These are phyloP conservation scores for Dimocarpus longan DNA, from an alignment of 345 rosid species.

Conservation along the genomic window DNA sequence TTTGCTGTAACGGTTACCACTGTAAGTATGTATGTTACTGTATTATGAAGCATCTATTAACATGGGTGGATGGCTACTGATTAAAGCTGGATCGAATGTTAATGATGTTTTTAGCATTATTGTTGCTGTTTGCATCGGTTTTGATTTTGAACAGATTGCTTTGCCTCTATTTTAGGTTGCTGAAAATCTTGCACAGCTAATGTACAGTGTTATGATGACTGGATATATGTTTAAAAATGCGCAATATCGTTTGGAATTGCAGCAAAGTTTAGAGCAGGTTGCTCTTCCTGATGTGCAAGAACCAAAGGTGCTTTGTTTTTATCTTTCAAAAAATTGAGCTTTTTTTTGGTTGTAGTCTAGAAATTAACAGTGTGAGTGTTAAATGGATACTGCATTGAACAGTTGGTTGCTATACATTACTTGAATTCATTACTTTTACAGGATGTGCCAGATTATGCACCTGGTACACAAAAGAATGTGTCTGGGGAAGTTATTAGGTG, in stretches of 20 bases:
- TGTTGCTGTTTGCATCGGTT: slow-evolving; percentile 12
- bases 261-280: slow-evolving; percentile 87
- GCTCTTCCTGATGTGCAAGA: slow-evolving; percentile 83
- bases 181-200: slow-evolving; percentile 96
- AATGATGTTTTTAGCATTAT: background rate
- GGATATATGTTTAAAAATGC: slow-evolving; percentile 98
- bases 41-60: background rate
- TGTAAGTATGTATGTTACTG: slow-evolving; percentile 56
- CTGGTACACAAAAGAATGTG: slow-evolving; percentile 92
- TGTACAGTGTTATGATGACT: slow-evolving; percentile 96
- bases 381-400: slow-evolving; percentile 2
- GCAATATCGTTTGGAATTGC: slow-evolving; percentile 87
- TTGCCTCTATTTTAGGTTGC: slow-evolving; percentile 67
- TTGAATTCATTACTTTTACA: slow-evolving; percentile 30
- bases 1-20: slow-evolving; percentile 79
- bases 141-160: background rate
- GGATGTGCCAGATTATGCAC: slow-evolving; percentile 79
- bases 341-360: background rate
- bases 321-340: background rate
- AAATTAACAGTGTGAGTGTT: background rate
- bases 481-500: slow-evolving; percentile 93
- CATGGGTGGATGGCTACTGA: background rate
- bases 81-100: slow-evolving; percentile 4
- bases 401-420: slow-evolving; percentile 14
- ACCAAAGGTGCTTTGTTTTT: slow-evolving; percentile 45